Evolutionary conservation across 1,139 yeast species (phyloP).

Genomic region (Saccharomyces hybrid): DNA sequence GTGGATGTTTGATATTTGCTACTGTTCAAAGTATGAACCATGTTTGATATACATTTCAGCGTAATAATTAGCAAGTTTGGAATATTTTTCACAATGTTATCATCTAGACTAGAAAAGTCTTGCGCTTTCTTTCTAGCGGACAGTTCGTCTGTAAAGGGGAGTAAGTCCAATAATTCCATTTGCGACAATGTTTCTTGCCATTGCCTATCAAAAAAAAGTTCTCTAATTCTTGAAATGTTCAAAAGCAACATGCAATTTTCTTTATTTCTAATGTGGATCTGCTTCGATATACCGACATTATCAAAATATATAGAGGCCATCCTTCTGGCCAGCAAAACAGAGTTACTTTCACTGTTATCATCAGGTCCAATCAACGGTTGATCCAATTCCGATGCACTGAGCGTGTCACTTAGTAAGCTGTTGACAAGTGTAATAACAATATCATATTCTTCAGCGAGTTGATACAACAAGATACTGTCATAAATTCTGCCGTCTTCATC

Average conservation of each 20-base stretch:
- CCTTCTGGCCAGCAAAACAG: constrained; percentile 50
- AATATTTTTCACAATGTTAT: constrained; percentile 66
- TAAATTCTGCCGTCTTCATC: constrained; percentile 87
- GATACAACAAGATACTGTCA: constrained; percentile 81
- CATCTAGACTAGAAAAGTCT: constrained; percentile 55
- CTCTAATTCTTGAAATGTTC: constrained; percentile 61
- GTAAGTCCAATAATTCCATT: constrained; percentile 52
- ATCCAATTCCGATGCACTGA: constrained; percentile 67
- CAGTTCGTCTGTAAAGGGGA: constrained; percentile 49
- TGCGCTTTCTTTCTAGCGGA: constrained; percentile 49
- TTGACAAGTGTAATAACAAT: constrained; percentile 75
- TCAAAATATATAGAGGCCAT: constrained; percentile 43
- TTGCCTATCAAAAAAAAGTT: constrained; percentile 47
- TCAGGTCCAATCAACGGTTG: constrained; percentile 40
- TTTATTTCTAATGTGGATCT: constrained; percentile 43
- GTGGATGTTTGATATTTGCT: constrained; percentile 38
- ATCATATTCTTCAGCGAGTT: constrained; percentile 81
- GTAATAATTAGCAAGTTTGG: constrained; percentile 75
- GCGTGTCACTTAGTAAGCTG: constrained; percentile 68
- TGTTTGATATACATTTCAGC: constrained; percentile 68
- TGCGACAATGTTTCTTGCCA: constrained; percentile 57
- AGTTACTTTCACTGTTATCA: constrained; percentile 36
- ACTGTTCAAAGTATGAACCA: constrained; percentile 44
- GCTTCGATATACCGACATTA: constrained; percentile 40
- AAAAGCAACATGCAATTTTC: constrained; percentile 61